Percentiles rank a stretch among this genome's conserved stretches.
These are phyloP conservation scores for Coemansia sp. DNA, from an alignment of 371 early-diverging fungal genomes.

Conservation along the genomic window DNA sequence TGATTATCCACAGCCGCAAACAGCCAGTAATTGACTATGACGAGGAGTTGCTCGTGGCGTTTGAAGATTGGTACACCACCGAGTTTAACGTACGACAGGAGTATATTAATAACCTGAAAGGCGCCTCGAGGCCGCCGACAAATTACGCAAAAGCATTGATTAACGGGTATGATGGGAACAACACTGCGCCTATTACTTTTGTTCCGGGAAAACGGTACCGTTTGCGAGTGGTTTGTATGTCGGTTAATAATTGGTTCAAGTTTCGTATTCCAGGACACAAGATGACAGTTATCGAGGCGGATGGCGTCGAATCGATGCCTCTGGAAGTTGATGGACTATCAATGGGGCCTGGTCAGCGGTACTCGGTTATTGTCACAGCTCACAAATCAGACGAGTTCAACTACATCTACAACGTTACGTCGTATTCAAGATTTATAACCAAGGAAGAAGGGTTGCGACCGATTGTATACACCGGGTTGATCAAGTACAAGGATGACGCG, in stretches of 20 bases:
- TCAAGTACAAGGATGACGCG: conserved; percentile 7
- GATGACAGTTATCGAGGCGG: conserved; percentile 72
- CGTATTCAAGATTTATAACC: conserved; percentile 11
- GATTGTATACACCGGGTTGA: conserved; percentile 2
- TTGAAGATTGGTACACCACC: conserved; percentile 36
- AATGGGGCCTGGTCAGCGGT: conserved; percentile 65
- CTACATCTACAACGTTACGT: conserved; percentile 19
- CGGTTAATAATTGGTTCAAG: conserved; percentile 69
- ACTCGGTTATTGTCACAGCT: conserved; percentile 69
- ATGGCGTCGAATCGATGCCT: conserved; percentile 65
- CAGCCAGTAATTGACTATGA: conserved; percentile 61
- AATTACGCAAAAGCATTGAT: conserved; percentile 20
- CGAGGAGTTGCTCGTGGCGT: conserved; percentile 60
- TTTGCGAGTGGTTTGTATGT: conserved; percentile 74
- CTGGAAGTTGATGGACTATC: conserved; percentile 56
- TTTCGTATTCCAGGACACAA: conserved; percentile 77
- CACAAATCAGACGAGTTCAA: conserved; percentile 42
- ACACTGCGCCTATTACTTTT: conserved; percentile 48
- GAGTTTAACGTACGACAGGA: conserved; percentile 13
- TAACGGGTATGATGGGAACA: conserved; percentile 27
- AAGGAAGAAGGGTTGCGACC: background rate
- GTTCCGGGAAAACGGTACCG: conserved; percentile 77
- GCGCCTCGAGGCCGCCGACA: background rate
- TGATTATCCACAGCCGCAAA: conserved; percentile 59
- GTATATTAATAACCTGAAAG: background rate